Conservation (phyloP, 1,284 basidiomycete genomes). For the Testicularia cyperi region DNA sequence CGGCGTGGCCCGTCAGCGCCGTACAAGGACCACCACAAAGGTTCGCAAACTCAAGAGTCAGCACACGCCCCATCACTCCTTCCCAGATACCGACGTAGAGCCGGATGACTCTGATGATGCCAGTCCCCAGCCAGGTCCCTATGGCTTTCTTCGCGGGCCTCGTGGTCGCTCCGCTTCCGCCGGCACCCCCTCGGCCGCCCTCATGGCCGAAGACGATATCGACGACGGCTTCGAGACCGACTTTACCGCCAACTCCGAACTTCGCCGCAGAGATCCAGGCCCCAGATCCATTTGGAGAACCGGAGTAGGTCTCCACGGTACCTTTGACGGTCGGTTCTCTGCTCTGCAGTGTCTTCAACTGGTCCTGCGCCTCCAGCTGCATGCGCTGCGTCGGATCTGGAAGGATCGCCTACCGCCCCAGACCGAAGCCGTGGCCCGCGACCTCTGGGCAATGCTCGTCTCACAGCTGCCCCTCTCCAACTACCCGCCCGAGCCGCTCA, state of each 20-base stretch:
- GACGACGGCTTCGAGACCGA: slow-evolving; percentile 13
- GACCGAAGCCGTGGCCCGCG: slow-evolving; percentile 45
- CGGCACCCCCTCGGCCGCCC: background rate
- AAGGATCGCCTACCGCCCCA: slow-evolving; percentile 30
- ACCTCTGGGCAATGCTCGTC: slow-evolving; percentile 49
- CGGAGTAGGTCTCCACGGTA: slow-evolving; percentile 27
- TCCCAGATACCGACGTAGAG: slow-evolving; percentile 30
- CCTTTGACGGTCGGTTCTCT: slow-evolving; percentile 30
- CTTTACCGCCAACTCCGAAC: slow-evolving; percentile 1
- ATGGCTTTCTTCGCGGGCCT: slow-evolving; percentile 5
- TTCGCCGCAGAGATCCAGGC: slow-evolving; percentile 14
- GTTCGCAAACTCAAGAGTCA: slow-evolving; percentile 28
- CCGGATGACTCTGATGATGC: slow-evolving; percentile 29
- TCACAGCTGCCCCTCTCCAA: slow-evolving; percentile 25
- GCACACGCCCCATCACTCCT: slow-evolving; percentile 24
- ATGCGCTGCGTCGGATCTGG: slow-evolving; percentile 27
- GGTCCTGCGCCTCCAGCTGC: slow-evolving; percentile 43
- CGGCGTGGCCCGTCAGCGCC: slow-evolving; percentile 22
- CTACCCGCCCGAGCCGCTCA: slow-evolving; percentile 33
- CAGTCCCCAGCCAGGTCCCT: slow-evolving; percentile 5
- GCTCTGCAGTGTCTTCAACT: slow-evolving; percentile 46
- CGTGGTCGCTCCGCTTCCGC: background rate
- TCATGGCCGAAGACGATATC: background rate
- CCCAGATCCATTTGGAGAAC: slow-evolving; percentile 19
- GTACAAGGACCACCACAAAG: slow-evolving; percentile 9